These are phyloP conservation scores for Porodaedalea pini DNA, from an alignment of 1,284 basidiomycete genomes.

Conservation along the genomic window DNA sequence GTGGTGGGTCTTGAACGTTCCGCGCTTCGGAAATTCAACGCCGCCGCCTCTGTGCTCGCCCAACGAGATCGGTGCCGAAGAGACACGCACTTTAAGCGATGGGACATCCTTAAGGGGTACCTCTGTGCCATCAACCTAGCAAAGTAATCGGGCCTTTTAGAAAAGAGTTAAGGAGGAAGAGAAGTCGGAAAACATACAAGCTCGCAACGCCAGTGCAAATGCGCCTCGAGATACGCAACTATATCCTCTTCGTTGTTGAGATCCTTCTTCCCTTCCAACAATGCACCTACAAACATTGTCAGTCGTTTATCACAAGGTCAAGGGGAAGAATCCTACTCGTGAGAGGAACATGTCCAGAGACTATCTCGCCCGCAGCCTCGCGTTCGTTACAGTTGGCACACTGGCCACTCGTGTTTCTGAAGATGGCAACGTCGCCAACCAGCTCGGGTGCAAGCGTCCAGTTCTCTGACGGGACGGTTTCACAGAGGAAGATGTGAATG, in stretches of 20 bases:
- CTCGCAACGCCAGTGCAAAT: conserved; percentile 2
- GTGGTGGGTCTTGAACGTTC: not conserved
- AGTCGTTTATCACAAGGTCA: not conserved
- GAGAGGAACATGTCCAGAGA: conserved; percentile 1
- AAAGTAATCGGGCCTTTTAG: not conserved
- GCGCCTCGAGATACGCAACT: not conserved
- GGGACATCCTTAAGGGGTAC: not conserved
- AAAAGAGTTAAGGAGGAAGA: not conserved
- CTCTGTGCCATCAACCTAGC: not conserved
- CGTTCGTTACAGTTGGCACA: conserved; percentile 1
- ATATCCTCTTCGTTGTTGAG: conserved; percentile 1
- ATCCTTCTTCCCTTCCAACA: not conserved
- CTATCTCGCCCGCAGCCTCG: conserved; percentile 1
- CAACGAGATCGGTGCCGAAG: not conserved
- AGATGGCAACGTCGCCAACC: conserved; percentile 1
- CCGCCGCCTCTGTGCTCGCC: not conserved
- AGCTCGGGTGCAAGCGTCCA: not conserved
- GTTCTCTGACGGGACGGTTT: conserved; percentile 1
- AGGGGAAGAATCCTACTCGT: not conserved
- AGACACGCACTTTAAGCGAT: conserved; percentile 1
- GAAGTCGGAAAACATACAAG: not conserved
- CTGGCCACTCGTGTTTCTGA: conserved; percentile 5
- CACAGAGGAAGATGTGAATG: not conserved
- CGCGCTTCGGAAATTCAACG: not conserved
- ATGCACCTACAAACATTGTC: not conserved